Evolutionary conservation across 495 filamentous ascomycete genomes (phyloP), one percentile per base, ranked within the genome.

Genomic region (Hypoxylon perforatum): DNA sequence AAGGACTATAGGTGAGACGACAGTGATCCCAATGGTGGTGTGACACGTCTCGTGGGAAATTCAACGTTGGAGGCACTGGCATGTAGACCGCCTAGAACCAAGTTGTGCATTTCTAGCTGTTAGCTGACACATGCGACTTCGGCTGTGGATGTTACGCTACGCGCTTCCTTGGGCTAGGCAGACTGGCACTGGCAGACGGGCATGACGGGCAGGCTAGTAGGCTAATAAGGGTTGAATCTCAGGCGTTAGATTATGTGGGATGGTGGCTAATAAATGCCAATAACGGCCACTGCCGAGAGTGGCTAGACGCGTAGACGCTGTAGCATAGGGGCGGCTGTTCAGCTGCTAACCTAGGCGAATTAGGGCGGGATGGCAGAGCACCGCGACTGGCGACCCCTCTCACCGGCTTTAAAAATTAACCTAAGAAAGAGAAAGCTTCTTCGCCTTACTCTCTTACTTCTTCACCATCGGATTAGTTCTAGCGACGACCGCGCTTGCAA

Each of bases 21-120:
- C n/a, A 53, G 21, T 49, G 35, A 68, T 68, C 44, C 65, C 65
- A 69, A 69, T 69, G 38, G 50, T 63, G 60, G 60, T 22, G 60
- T 61, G 65, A 69, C 65, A 69, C 65, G 65, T 69, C 65, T 69
- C 49, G 44, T 55, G 60, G 45, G 38, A 63, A 57, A 46, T 58
- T 48, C 38, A 39, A 61, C 10, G 46, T 57, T 67, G 30, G 49
- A 45, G 54, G 49, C 28, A 54, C 30, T 47, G 46, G 7, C 1
- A 14, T 35, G 46, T 57, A 63, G 65, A 62, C 65, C 59, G 59
- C 59, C 41, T 59, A 33, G 12, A 2, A 1, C 15, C n/a, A 21
- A 54, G 18, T 38, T 51, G 17, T 2, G 18, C 39, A n/a, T n/a
- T n/a, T n/a, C n/a, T n/a, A n/a, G n/a, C n/a, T n/a, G n/a, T n/a